These are phyloP conservation scores for Teunomyces gatunensis DNA, from an alignment of 805 yeast species.

Conservation along the genomic window DNA sequence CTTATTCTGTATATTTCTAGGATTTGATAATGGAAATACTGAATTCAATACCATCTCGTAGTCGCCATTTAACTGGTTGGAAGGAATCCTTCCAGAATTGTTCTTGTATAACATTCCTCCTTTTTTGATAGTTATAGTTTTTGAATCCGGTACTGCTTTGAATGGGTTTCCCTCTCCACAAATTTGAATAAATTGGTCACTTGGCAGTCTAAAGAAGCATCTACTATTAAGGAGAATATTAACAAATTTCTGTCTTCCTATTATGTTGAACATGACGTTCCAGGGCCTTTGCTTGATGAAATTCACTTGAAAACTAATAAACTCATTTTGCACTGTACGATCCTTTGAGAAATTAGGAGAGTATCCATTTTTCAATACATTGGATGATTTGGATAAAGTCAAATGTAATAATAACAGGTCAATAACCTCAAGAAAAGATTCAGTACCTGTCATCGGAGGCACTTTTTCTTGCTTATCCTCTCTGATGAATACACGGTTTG, in stretches of 20 bases:
- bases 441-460: background rate
- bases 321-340: background rate
- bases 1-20: constrained; percentile 9
- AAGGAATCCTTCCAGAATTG: constrained; percentile 1
- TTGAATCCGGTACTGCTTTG: background rate
- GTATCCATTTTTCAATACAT: constrained; percentile 46
- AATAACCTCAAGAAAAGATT: constrained; percentile 27
- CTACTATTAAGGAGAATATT: constrained; percentile 35
- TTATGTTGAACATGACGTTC: constrained; percentile 34
- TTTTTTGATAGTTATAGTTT: constrained; percentile 9
- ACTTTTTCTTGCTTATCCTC: background rate
- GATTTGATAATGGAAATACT: background rate
- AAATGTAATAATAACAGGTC: constrained; percentile 40
- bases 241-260: constrained; percentile 43
- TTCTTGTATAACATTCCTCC: constrained; percentile 23
- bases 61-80: background rate
- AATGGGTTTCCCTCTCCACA: constrained; percentile 20
- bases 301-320: constrained; percentile 30
- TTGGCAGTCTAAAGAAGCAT: constrained; percentile 21
- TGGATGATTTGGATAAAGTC: constrained; percentile 23
- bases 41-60: background rate
- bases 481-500: background rate
- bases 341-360: background rate
- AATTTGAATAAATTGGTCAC: constrained; percentile 18
- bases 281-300: constrained; percentile 44